Conservation (phyloP, 495 filamentous ascomycete species). For the Penicillium riverlandense region DNA sequence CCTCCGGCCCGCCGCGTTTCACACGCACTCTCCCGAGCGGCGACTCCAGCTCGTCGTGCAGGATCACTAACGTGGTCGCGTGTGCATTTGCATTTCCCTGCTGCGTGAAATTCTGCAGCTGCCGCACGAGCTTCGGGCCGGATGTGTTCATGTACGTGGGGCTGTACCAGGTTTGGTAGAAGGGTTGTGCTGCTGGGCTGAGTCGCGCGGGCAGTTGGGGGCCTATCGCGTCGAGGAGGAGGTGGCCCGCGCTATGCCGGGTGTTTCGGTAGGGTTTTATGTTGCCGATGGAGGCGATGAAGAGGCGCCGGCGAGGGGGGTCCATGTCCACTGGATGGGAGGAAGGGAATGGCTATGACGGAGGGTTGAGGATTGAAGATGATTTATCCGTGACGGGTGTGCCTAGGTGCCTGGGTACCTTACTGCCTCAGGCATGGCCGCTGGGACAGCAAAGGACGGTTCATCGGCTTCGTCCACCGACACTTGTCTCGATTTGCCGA, state of each 20-base stretch:
- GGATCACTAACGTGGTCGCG: slow-evolving; percentile 51
- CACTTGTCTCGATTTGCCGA: no score
- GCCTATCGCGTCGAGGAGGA: slow-evolving; percentile 51
- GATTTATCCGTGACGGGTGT: slow-evolving; percentile 10
- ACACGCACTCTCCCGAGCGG: slow-evolving; percentile 58
- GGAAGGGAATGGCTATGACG: neutral
- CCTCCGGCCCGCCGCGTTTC: slow-evolving; percentile 41
- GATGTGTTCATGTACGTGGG: slow-evolving; percentile 71
- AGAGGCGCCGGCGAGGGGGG: slow-evolving; percentile 36
- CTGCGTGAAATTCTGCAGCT: slow-evolving; percentile 22
- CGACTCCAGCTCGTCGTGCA: slow-evolving; percentile 81
- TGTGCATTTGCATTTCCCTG: neutral
- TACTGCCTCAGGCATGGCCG: no score
- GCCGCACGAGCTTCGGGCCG: slow-evolving; percentile 39
- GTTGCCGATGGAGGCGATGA: slow-evolving; percentile 72
- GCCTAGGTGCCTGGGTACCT: no score
- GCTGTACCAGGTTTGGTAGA: slow-evolving; percentile 62
- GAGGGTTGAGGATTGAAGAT: no score
- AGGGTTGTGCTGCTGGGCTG: slow-evolving; percentile 32
- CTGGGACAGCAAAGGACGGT: no score
- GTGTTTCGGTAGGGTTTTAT: slow-evolving; percentile 55
- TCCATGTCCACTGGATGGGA: neutral
- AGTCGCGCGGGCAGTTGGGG: slow-evolving; percentile 36
- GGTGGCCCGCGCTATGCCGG: slow-evolving; percentile 77
- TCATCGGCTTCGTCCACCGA: no score